Evolutionary conservation across 2,329 filamentous ascomycete genomes (phyloP).

Genomic region (Aureobasidium zeae): DNA sequence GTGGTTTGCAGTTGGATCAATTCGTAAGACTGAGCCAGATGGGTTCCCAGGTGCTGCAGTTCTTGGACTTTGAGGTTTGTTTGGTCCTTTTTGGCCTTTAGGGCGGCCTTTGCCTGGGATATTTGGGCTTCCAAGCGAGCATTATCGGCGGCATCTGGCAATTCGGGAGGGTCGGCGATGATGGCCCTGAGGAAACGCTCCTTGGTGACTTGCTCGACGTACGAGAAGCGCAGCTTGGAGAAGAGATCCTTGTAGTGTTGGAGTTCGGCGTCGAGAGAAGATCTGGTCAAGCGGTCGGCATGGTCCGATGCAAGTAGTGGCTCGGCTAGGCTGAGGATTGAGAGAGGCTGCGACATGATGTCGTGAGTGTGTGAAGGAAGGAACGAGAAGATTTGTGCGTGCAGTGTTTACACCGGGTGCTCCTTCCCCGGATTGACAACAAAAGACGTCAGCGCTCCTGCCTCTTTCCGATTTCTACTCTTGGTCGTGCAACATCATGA

Average conservation of each 20-base stretch:
- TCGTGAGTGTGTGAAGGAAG: no score
- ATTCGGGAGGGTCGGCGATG: constrained; percentile 77
- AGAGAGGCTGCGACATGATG: constrained; percentile 49
- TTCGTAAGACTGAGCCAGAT: constrained; percentile 36
- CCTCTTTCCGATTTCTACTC: neutral
- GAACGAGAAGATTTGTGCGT: no score
- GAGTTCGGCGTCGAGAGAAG: constrained; percentile 71
- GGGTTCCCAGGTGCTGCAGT: constrained; percentile 9
- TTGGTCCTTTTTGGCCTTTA: constrained; percentile 72
- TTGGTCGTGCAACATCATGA: neutral
- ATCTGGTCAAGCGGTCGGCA: constrained; percentile 53
- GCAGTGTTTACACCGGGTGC: no score
- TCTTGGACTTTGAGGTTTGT: constrained; percentile 32
- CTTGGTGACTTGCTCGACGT: constrained; percentile 97
- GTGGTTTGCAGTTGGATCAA: constrained; percentile 44
- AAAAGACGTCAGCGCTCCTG: no score
- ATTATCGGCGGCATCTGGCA: constrained; percentile 77
- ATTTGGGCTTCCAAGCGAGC: constrained; percentile 63
- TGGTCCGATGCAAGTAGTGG: constrained; percentile 28
- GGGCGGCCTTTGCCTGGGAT: constrained; percentile 58
- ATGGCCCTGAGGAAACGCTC: constrained; percentile 94
- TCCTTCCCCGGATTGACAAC: no score
- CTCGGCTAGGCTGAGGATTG: constrained; percentile 44
- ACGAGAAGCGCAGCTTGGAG: constrained; percentile 90
- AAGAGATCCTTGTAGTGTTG: constrained; percentile 91